phyloP scores from a whole-genome alignment of 2,329 filamentous ascomycete genomes.

The Botrytis fragariae region DNA sequence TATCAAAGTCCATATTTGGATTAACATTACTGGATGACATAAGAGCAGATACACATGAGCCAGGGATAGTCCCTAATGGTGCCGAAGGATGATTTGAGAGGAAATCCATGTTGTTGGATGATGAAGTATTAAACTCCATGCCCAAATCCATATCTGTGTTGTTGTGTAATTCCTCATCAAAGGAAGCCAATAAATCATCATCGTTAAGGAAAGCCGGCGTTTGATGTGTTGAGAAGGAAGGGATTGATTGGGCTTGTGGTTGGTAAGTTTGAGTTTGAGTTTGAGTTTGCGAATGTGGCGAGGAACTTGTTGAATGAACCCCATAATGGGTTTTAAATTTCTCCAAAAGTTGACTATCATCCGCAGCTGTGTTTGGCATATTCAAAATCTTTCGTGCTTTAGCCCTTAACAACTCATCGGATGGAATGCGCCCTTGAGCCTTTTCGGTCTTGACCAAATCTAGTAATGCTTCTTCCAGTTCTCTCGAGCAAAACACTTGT shows the following conservation, averaged over 20 bases:
- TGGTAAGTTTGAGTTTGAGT: slow-evolving; percentile 5
- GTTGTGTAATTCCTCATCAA: slow-evolving; percentile 25
- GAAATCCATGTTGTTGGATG: not conserved
- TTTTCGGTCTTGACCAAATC: slow-evolving; percentile 48
- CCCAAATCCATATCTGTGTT: not conserved
- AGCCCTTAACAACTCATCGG: slow-evolving; percentile 47
- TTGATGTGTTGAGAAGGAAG: not conserved
- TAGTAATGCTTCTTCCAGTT: slow-evolving; percentile 54
- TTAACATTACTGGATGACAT: not conserved
- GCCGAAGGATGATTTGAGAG: not conserved
- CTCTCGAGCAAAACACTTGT: slow-evolving; percentile 55
- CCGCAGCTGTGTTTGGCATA: slow-evolving; percentile 50
- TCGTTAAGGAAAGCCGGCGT: slow-evolving; percentile 23
- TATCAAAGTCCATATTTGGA: slow-evolving; percentile 21
- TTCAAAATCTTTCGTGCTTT: slow-evolving; percentile 51
- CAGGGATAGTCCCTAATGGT: not conserved
- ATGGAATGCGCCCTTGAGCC: slow-evolving; percentile 45
- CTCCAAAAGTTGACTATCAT: slow-evolving; percentile 51
- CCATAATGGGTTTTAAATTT: slow-evolving; percentile 45
- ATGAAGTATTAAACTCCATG: not conserved
- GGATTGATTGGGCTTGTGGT: slow-evolving; percentile 8
- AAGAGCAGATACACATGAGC: not conserved
- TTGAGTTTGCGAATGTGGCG: slow-evolving; percentile 2
- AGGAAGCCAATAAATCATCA: slow-evolving; percentile 27
- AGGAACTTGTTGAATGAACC: not conserved